Percentiles rank a stretch among this genome's conserved stretches.
Conservation (phyloP, 163 green algal genomes). For the Picocystis sp. region DNA sequence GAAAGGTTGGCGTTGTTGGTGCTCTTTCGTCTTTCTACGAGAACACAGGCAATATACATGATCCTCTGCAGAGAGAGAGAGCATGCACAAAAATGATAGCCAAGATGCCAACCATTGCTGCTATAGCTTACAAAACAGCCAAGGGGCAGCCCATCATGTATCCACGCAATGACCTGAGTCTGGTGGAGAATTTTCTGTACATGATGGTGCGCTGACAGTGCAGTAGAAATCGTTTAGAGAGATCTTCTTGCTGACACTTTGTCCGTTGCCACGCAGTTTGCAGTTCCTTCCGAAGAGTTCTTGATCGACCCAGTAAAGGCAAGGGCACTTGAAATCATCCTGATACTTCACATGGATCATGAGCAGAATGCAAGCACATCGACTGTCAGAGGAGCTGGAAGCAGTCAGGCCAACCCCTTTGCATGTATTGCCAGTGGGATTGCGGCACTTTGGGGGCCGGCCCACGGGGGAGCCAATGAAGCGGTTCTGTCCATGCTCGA, state of each 20-base stretch:
- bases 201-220: slow-evolving; percentile 37
- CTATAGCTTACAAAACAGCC: slow-evolving; percentile 46
- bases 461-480: slow-evolving; percentile 4
- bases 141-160: slow-evolving; percentile 51
- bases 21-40: slow-evolving; percentile 43
- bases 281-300: slow-evolving; percentile 26
- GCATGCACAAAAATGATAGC: slow-evolving; percentile 41
- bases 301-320: slow-evolving; percentile 30
- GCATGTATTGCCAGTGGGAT: slow-evolving; percentile 17
- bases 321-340: slow-evolving; percentile 39
- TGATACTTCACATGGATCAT: slow-evolving; percentile 56
- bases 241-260: slow-evolving; percentile 8
- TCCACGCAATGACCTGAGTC: slow-evolving; percentile 41
- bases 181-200: slow-evolving; percentile 52
- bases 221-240: neutral
- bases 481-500: slow-evolving; percentile 5
- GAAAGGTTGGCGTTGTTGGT: slow-evolving; percentile 20
- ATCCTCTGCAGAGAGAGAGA: slow-evolving; percentile 28
- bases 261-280: neutral
- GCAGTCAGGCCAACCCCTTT: slow-evolving; percentile 46
- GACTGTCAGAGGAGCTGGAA: slow-evolving; percentile 38
- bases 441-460: slow-evolving; percentile 1
- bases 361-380: slow-evolving; percentile 49
- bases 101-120: slow-evolving; percentile 54
- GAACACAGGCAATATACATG: slow-evolving; percentile 15